Conservation (phyloP, 2,329 filamentous ascomycete species). For the Gremmenia infestans region DNA sequence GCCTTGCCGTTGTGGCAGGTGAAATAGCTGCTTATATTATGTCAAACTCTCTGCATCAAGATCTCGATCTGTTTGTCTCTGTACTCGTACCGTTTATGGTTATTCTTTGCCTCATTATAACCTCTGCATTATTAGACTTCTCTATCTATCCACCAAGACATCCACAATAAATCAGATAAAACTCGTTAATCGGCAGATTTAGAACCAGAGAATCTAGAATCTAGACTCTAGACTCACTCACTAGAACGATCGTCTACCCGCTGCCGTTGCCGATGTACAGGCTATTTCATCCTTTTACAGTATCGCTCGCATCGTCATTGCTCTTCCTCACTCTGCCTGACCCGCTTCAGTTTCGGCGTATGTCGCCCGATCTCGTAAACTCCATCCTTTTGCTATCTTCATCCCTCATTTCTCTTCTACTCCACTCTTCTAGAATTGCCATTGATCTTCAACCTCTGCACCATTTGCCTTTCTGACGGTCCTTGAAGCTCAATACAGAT, state of each 20-base stretch:
- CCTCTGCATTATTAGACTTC: too few species aligned
- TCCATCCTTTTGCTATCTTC: neutral
- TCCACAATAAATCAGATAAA: too few species aligned
- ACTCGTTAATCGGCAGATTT: too few species aligned
- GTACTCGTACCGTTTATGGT: too few species aligned
- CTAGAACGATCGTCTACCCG: too few species aligned
- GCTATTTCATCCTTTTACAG: neutral
- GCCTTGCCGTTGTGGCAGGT: neutral
- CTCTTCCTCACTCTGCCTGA: neutral
- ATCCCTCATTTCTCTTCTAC: neutral
- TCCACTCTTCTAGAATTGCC: too few species aligned
- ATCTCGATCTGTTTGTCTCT: neutral
- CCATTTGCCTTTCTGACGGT: too few species aligned
- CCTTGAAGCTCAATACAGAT: neutral
- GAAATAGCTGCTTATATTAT: neutral
- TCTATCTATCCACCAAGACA: too few species aligned
- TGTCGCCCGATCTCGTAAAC: neutral
- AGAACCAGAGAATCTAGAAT: too few species aligned
- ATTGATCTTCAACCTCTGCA: too few species aligned
- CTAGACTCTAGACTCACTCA: too few species aligned
- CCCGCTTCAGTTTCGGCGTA: conserved; percentile 2
- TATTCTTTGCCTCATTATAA: too few species aligned
- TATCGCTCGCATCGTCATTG: neutral
- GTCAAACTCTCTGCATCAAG: neutral
- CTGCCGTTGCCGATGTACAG: neutral